Evolutionary conservation across 208 protist species (phyloP).

Genomic region (Phytomonas serpens): DNA sequence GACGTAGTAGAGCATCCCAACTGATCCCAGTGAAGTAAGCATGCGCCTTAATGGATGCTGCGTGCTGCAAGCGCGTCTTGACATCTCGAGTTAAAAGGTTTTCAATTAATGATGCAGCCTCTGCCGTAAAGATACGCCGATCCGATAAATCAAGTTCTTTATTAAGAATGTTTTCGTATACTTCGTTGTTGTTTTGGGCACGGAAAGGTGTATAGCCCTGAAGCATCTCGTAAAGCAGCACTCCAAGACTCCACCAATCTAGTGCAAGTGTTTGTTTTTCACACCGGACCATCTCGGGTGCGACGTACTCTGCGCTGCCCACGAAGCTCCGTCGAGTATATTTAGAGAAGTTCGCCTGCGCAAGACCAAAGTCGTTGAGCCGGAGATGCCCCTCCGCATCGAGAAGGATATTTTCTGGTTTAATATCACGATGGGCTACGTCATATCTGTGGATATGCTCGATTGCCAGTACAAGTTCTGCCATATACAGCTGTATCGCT

Average conservation of each 20-base stretch:
- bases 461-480: constrained; percentile 87
- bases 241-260: constrained; percentile 96
- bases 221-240: constrained; percentile 94
- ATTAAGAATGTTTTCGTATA: constrained; percentile 70
- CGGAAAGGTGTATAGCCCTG: constrained; percentile 88
- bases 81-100: constrained; percentile 46
- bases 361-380: constrained; percentile 87
- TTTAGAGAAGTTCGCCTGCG: constrained; percentile 58
- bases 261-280: constrained; percentile 89
- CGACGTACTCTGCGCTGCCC: constrained; percentile 83
- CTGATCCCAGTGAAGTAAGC: constrained; percentile 64
- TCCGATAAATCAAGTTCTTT: constrained; percentile 35
- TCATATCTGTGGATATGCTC: constrained; percentile 82
- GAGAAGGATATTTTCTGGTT: constrained; percentile 88
- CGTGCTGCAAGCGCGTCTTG: constrained; percentile 29
- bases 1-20: constrained; percentile 49
- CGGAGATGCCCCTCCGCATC: constrained; percentile 69
- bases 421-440: constrained; percentile 85
- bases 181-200: constrained; percentile 71
- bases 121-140: constrained; percentile 30
- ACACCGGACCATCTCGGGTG: constrained; percentile 88
- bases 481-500: constrained; percentile 79
- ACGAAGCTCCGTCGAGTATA: constrained; percentile 77
- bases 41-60: constrained; percentile 39
- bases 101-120: constrained; percentile 50